Evolutionary conservation across 495 filamentous ascomycete genomes (phyloP), one percentile per base, ranked within the genome.

Genomic region (Podospora pseudocomata): DNA sequence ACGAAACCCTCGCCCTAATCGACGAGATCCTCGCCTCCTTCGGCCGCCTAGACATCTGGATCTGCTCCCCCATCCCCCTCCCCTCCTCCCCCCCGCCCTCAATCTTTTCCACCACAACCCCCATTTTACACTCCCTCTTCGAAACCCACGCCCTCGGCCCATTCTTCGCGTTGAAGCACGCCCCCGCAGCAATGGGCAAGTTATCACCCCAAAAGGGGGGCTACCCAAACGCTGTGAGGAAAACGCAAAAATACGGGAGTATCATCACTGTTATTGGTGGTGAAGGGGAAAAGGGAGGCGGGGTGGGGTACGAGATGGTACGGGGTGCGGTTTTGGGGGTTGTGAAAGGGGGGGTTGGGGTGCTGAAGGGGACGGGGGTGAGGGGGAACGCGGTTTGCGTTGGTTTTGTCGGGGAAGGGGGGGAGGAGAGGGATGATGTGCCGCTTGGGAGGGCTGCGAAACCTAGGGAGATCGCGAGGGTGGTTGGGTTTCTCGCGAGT

Each of bases 121-220:
- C 74, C 9, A 85, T 86, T 72, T 72, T 88, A 54, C 79, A 80
- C 60, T 84, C 82, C 55, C 83, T 81, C 69, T 85, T 88, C 74
- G 84, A 86, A 68, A 84, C 84, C 0, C 87, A 87, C 71, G 79
- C 79, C 57, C 79, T 87, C 68, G 86, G 86, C 13, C 85, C 87
- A 2, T 87, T 89, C 74, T 89, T 86, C 74, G 86, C 86, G 5
- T 76, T 88, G 63, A 88, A 88, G 70, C 86, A 88, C 71, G 85
- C 86, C 0, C 86, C 86, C 4, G 81, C 86, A 9, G 87, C 87
- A 3, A 89, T 89, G 87, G 81, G 71, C 23, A 89, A 89, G 74
- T 64, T 79, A 64, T 9, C 66, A n/a, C 83, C 81, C 1, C 79
- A 80, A 26, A 83, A 82, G 65, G 77, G 81, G 53, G 79, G 78